phyloP scores from a whole-genome alignment of 805 yeast species.

The Sugiyamaella chiloensis region DNA sequence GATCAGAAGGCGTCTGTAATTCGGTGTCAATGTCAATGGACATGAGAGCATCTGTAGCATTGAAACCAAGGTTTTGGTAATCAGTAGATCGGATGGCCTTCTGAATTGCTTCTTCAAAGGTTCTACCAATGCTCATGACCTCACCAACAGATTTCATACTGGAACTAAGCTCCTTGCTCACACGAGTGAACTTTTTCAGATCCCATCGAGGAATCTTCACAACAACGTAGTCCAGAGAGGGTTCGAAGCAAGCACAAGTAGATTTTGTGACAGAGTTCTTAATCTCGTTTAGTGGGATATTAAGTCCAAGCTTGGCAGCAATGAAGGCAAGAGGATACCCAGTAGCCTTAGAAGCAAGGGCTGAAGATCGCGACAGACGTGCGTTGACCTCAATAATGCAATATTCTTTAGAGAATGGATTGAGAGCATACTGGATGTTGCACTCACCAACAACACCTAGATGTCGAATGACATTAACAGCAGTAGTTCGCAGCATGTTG shows the following conservation, averaged over 20 bases:
- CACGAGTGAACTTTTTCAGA: conserved; percentile 90
- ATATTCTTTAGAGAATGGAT: conserved; percentile 90
- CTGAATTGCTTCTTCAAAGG: conserved; percentile 96
- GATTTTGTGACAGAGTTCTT: conserved; percentile 90
- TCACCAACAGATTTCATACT: conserved; percentile 99
- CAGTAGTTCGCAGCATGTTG: conserved; percentile 96
- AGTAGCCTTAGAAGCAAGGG: conserved; percentile 97
- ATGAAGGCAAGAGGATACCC: conserved; percentile 98
- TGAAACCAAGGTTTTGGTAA: conserved; percentile 92
- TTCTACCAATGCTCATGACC: conserved; percentile 96
- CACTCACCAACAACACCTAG: conserved; percentile 99
- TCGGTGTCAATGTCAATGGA: conserved; percentile 90
- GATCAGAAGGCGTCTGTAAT: conserved; percentile 95
- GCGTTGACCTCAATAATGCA: conserved; percentile 98
- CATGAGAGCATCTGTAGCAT: conserved; percentile 75
- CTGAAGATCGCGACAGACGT: conserved; percentile 96
- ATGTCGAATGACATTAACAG: conserved; percentile 94
- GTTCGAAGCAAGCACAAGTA: conserved; percentile 96
- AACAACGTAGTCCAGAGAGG: conserved; percentile 93
- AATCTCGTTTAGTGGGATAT: conserved; percentile 87
- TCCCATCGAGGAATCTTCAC: conserved; percentile 99
- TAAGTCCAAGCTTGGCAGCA: conserved; percentile 94
- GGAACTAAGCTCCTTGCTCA: conserved; percentile 79
- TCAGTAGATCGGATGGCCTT: conserved; percentile 96
- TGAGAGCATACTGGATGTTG: conserved; percentile 94